These are phyloP conservation scores for Vararia minispora DNA, from an alignment of 768 basidiomycete species.

Conservation along the genomic window DNA sequence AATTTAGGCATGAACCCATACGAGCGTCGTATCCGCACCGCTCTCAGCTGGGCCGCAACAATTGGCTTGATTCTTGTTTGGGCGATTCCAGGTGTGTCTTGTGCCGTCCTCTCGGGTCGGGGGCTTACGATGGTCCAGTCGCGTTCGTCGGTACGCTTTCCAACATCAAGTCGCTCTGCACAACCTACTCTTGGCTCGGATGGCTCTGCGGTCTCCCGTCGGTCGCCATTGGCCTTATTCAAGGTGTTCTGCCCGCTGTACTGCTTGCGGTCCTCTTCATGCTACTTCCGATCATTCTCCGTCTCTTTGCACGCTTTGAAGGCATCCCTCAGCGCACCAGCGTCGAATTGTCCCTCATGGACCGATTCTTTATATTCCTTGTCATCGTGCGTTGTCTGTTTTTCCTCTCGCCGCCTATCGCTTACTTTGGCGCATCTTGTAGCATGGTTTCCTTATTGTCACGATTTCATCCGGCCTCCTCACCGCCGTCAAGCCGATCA, in stretches of 20 bases:
- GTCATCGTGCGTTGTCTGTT: conserved; percentile 52
- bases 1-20: conserved; percentile 89
- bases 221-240: conserved; percentile 67
- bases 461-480: conserved; percentile 79
- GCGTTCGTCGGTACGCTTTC: conserved; percentile 73
- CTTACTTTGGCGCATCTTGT: conserved; percentile 8
- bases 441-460: conserved; percentile 93
- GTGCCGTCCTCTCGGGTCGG: background rate
- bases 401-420: background rate
- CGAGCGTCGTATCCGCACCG: conserved; percentile 31
- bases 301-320: conserved; percentile 74
- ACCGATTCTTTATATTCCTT: conserved; percentile 85
- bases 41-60: conserved; percentile 63
- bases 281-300: conserved; percentile 75
- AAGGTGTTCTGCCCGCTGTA: conserved; percentile 83
- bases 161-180: conserved; percentile 65
- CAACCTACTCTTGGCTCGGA: conserved; percentile 53
- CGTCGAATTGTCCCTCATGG: conserved; percentile 87
- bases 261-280: conserved; percentile 86
- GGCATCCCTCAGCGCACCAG: conserved; percentile 80
- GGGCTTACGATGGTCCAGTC: conserved; percentile 11
- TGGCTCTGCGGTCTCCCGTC: conserved; percentile 73
- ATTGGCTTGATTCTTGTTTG: conserved; percentile 77
- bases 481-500: conserved; percentile 49
- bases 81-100: conserved; percentile 62